Percentiles rank a stretch among this genome's conserved stretches.
These are phyloP conservation scores for Pythium sp. DNA, from an alignment of 352 stramenopile genomes.

Conservation along the genomic window DNA sequence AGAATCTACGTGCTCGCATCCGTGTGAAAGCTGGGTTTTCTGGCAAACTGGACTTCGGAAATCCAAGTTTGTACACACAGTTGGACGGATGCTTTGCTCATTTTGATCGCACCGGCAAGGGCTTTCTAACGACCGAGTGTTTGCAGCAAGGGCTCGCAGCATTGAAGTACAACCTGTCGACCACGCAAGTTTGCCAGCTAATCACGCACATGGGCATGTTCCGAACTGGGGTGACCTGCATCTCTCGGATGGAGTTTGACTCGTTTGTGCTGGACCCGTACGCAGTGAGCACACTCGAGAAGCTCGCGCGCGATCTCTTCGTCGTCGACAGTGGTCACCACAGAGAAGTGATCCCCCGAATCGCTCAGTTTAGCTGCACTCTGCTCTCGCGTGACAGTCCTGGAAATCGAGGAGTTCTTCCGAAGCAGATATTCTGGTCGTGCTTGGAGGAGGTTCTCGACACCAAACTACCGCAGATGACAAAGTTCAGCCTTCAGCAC, in stretches of 20 bases:
- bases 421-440: conserved; percentile 25
- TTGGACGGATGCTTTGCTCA: conserved; percentile 61
- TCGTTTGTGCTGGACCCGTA: conserved; percentile 68
- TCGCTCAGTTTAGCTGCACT: conserved; percentile 47
- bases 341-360: conserved; percentile 27
- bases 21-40: conserved; percentile 30
- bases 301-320: conserved; percentile 35
- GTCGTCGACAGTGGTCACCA: conserved; percentile 14
- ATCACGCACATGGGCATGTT: conserved; percentile 45
- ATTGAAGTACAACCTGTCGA: conserved; percentile 40
- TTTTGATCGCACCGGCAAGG: conserved; percentile 56
- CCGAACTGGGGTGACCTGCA: conserved; percentile 24
- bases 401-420: conserved; percentile 26
- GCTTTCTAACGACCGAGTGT: conserved; percentile 40
- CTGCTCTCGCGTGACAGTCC: conserved; percentile 37
- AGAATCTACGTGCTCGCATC: conserved; percentile 46
- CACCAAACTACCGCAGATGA: conserved; percentile 23
- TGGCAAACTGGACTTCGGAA: conserved; percentile 28
- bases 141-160: conserved; percentile 37
- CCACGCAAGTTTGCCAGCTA: conserved; percentile 34
- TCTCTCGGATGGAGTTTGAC: conserved; percentile 81
- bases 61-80: conserved; percentile 24
- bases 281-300: conserved; percentile 27
- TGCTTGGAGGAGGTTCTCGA: conserved; percentile 35
- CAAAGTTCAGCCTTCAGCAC: conserved; percentile 44